Conservation (phyloP, 2,329 filamentous ascomycete species). For the Clonostachys byssicola region DNA sequence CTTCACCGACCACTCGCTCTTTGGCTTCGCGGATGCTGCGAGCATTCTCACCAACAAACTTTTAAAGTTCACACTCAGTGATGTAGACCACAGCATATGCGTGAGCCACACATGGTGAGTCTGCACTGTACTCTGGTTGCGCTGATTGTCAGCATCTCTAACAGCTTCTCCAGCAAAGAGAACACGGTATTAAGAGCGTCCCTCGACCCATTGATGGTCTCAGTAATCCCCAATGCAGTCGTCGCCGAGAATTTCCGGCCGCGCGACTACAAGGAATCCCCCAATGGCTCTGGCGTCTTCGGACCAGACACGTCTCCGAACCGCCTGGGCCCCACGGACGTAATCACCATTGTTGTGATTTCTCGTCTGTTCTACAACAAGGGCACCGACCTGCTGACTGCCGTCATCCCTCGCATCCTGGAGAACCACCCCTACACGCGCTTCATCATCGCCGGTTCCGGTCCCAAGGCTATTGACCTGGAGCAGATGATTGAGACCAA, state of each 20-base stretch:
- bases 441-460: constrained; percentile 94
- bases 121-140: not conserved
- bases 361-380: constrained; percentile 99
- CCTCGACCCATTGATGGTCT: constrained; percentile 93
- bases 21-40: constrained; percentile 93
- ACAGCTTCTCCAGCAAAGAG: constrained; percentile 66
- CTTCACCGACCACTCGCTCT: constrained; percentile 95
- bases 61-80: constrained; percentile 91
- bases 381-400: constrained; percentile 93
- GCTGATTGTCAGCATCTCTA: constrained; percentile 3
- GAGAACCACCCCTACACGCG: constrained; percentile 87
- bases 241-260: constrained; percentile 95
- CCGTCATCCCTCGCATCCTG: constrained; percentile 88
- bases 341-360: constrained; percentile 94
- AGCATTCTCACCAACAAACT: constrained; percentile 97
- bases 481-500: constrained; percentile 98
- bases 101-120: constrained; percentile 93
- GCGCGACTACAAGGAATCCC: constrained; percentile 26
- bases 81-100: constrained; percentile 97
- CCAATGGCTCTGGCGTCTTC: constrained; percentile 16
- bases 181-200: constrained; percentile 95
- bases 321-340: constrained; percentile 75
- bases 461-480: constrained; percentile 93
- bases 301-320: constrained; percentile 50
- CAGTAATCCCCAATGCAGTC: constrained; percentile 94